Percentiles rank a stretch among this genome's conserved stretches.
Conservation (phyloP, 2,329 filamentous ascomycete species). For the Amphichorda felina region DNA sequence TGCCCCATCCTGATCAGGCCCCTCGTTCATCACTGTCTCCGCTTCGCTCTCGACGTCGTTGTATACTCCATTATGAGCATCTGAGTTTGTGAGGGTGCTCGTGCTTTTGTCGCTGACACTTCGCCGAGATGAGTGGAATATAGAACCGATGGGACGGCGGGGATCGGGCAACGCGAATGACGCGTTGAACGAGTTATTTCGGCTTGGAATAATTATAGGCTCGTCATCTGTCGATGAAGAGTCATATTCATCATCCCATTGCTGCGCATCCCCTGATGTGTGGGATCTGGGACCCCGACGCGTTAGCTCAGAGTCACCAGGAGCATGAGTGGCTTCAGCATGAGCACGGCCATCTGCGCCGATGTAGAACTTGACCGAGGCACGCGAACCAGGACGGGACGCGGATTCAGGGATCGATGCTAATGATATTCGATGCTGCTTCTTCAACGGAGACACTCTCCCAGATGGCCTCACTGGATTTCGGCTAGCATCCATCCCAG, state of each 20-base stretch:
- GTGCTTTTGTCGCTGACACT: constrained; percentile 38
- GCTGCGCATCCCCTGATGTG: constrained; percentile 13
- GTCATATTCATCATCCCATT: constrained; percentile 32
- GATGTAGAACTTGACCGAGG: constrained; percentile 51
- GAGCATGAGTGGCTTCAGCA: constrained; percentile 36
- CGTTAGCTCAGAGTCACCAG: constrained; percentile 6
- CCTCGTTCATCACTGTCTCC: constrained; percentile 43
- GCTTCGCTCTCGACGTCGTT: constrained; percentile 43
- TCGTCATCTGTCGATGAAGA: constrained; percentile 52
- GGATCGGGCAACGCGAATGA: constrained; percentile 48
- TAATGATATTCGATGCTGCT: constrained; percentile 35
- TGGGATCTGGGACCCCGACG: constrained; percentile 8
- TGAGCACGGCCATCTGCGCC: constrained; percentile 48
- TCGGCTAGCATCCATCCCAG: constrained; percentile 7
- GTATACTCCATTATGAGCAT: constrained; percentile 20
- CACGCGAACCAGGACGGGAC: constrained; percentile 30
- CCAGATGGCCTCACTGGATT: constrained; percentile 21
- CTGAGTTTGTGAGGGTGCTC: constrained; percentile 16
- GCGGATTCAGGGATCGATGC: constrained; percentile 45
- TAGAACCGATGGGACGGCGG: constrained; percentile 32
- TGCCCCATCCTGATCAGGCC: constrained; percentile 27
- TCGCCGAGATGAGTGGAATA: constrained; percentile 32
- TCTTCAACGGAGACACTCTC: constrained; percentile 40
- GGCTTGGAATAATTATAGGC: constrained; percentile 51
- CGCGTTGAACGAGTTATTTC: constrained; percentile 36